Percentiles rank a stretch among this genome's conserved stretches.
These are phyloP conservation scores for Mucor saturninus DNA, from an alignment of 371 early-diverging fungal genomes.

Conservation along the genomic window DNA sequence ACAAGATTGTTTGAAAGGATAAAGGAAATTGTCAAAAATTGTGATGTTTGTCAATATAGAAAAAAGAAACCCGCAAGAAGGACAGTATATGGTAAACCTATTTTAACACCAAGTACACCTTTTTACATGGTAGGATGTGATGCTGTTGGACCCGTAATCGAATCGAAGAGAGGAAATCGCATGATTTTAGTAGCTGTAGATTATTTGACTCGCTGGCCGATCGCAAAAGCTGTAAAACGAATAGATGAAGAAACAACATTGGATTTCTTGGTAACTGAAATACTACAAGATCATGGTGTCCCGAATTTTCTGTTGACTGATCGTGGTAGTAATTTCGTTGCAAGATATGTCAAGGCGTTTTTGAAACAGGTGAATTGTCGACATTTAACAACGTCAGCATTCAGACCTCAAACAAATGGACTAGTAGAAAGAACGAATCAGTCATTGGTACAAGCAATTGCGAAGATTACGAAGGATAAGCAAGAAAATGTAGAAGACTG, in stretches of 20 bases:
- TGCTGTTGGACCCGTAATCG: slow-evolving; percentile 25
- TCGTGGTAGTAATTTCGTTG: slow-evolving; percentile 25
- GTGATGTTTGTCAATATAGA: slow-evolving; percentile 19
- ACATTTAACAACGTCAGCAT: slow-evolving; percentile 26
- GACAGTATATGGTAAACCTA: slow-evolving; percentile 11
- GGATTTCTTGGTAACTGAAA: slow-evolving; percentile 12
- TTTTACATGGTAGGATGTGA: slow-evolving; percentile 30
- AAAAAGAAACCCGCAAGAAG: slow-evolving; percentile 4
- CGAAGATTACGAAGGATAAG: slow-evolving; percentile 19
- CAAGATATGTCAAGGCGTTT: slow-evolving; percentile 13
- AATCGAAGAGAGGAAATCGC: slow-evolving; percentile 3
- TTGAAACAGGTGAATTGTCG: slow-evolving; percentile 14
- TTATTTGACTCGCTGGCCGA: slow-evolving; percentile 24
- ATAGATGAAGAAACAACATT: slow-evolving; percentile 27
- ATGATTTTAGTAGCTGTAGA: slow-evolving; percentile 18
- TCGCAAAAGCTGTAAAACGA: slow-evolving; percentile 16
- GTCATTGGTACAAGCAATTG: slow-evolving; percentile 14
- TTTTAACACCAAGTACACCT: slow-evolving; percentile 13
- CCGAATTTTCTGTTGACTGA: slow-evolving; percentile 23
- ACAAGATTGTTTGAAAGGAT: slow-evolving; percentile 5
- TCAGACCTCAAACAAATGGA: slow-evolving; percentile 39
- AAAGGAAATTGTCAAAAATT: slow-evolving; percentile 3
- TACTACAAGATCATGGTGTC: slow-evolving; percentile 20
- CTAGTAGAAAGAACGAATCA: slow-evolving; percentile 39
- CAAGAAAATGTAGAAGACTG: slow-evolving; percentile 4